Conservation (phyloP, 371 early-diverging fungal species). For the Capniomyces stellatus region DNA sequence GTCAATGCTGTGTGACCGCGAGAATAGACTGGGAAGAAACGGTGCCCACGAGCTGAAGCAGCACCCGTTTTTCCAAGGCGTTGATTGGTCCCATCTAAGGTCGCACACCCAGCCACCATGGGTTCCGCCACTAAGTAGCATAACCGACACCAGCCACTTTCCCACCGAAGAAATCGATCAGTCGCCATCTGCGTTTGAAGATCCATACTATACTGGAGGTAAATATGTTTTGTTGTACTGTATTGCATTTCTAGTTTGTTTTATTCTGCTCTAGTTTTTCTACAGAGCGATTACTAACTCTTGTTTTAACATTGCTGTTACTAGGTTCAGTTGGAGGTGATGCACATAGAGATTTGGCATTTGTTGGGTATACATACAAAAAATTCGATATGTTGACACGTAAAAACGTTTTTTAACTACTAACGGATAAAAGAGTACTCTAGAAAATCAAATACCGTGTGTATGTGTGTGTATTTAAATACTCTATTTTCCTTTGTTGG, state of each 20-base stretch:
- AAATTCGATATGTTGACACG: slow-evolving; percentile 73
- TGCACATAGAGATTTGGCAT: slow-evolving; percentile 77
- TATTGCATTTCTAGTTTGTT: neutral
- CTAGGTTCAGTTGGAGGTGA: slow-evolving; percentile 23
- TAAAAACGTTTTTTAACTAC: slow-evolving; percentile 44
- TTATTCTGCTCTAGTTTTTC: neutral
- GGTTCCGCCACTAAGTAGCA: slow-evolving; percentile 80
- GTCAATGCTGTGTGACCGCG: slow-evolving; percentile 69
- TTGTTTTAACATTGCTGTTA: slow-evolving; percentile 4
- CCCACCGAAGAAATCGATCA: slow-evolving; percentile 82
- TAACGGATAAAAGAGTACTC: too few species aligned
- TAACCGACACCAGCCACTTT: slow-evolving; percentile 95
- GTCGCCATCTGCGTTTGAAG: slow-evolving; percentile 24
- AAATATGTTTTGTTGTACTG: neutral
- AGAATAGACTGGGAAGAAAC: slow-evolving; percentile 57
- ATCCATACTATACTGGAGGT: slow-evolving; percentile 3
- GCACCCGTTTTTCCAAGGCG: slow-evolving; percentile 91
- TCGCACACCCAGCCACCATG: slow-evolving; percentile 66
- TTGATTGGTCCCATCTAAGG: slow-evolving; percentile 84
- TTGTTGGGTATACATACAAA: slow-evolving; percentile 93
- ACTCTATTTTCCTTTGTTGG: neutral
- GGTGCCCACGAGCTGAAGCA: slow-evolving; percentile 72
- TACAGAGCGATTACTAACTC: neutral
- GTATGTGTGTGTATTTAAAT: too few species aligned
- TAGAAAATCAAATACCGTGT: too few species aligned